These are phyloP conservation scores for Lasiosphaeria ovina DNA, from an alignment of 495 filamentous ascomycete species.

Conservation along the genomic window DNA sequence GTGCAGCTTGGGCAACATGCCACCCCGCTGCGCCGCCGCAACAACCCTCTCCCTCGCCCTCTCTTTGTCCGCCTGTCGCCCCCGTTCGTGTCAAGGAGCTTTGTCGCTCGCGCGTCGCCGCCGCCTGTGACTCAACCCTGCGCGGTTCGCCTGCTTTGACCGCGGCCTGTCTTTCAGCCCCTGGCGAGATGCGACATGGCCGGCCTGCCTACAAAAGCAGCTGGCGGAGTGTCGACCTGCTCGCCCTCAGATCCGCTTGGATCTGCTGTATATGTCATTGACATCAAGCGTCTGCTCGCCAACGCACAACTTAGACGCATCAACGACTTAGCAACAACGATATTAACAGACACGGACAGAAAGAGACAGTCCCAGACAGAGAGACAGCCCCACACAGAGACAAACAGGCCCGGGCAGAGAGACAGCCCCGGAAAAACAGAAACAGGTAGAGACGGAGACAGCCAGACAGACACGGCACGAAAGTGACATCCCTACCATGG, in stretches of 20 bases:
- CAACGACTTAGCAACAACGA: no score
- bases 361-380: no score
- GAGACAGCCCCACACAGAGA: no score
- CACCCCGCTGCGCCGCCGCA: background rate
- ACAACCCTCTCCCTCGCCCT: background rate
- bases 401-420: no score
- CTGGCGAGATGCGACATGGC: background rate
- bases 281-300: no score
- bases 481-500: slow-evolving; percentile 17
- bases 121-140: background rate
- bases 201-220: background rate
- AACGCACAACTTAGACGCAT: no score
- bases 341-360: no score
- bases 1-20: background rate
- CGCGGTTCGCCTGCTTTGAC: background rate
- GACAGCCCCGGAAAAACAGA: no score
- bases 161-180: background rate
- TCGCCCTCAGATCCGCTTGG: background rate
- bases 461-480: background rate
- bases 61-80: slow-evolving; percentile 2
- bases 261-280: no score
- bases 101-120: background rate
- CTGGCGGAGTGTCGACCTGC: background rate
- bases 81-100: background rate
- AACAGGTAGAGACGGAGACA: no score